Conservation (phyloP, 1,284 basidiomycete genomes). For the Cryptococcus sp. region DNA sequence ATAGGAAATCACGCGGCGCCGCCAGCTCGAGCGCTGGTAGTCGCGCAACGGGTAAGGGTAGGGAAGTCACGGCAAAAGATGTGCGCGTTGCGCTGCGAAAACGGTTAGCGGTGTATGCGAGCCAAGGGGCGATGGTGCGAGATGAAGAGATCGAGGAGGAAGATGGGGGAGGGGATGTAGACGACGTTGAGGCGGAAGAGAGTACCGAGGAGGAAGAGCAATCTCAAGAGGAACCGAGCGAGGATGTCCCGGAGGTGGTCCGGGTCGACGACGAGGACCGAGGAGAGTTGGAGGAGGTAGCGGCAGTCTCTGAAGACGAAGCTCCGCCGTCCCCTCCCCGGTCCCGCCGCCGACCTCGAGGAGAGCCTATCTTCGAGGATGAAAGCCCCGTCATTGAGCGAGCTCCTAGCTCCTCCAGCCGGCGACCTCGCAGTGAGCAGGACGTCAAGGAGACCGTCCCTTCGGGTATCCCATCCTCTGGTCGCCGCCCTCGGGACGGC, state of each 20-base stretch:
- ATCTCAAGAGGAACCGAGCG: background rate
- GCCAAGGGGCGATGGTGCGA: slow-evolving; percentile 6
- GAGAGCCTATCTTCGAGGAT: slow-evolving; percentile 5
- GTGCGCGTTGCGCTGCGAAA: slow-evolving; percentile 12
- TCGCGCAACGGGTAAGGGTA: background rate
- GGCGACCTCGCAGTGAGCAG: no score
- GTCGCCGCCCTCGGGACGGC: background rate
- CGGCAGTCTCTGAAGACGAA: slow-evolving; percentile 8
- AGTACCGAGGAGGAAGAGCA: background rate
- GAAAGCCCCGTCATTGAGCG: slow-evolving; percentile 5
- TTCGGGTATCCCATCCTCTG: no score
- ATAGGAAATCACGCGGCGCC: slow-evolving; percentile 2
- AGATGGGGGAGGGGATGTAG: background rate
- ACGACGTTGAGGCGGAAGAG: background rate
- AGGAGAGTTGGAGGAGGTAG: slow-evolving; percentile 16
- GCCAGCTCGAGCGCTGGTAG: background rate
- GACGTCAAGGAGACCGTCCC: no score
- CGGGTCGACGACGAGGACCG: slow-evolving; percentile 5
- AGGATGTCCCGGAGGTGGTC: background rate
- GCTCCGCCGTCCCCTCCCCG: background rate
- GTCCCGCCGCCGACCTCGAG: background rate
- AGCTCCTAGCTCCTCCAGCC: background rate
- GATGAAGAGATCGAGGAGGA: slow-evolving; percentile 5
- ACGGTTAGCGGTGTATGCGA: slow-evolving; percentile 13
- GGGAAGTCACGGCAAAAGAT: slow-evolving; percentile 1